A percentile compares a stretch with the other conserved stretches of the same genome.
These are phyloP conservation scores for Cyanodermella asteris DNA, from an alignment of 2,329 filamentous ascomycete genomes.

Conservation along the genomic window DNA sequence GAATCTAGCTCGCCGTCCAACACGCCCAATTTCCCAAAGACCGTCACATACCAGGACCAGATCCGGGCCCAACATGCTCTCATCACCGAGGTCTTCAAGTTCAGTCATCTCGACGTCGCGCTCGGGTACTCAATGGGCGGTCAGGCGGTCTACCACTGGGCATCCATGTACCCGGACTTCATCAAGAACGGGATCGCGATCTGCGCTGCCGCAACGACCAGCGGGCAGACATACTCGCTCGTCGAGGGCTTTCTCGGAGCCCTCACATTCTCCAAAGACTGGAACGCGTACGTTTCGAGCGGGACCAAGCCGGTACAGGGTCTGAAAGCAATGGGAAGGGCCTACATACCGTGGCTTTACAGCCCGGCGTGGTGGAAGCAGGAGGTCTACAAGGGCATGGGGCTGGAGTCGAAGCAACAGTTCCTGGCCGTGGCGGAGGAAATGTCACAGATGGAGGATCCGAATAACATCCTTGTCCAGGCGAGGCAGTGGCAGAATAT, in stretches of 20 bases:
- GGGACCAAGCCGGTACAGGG: conserved; percentile 15
- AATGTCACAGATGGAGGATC: conserved; percentile 19
- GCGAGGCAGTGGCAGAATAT: conserved; percentile 24
- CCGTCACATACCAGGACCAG: conserved; percentile 21
- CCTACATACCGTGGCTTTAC: conserved; percentile 26
- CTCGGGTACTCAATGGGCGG: conserved; percentile 30
- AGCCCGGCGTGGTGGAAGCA: conserved; percentile 25
- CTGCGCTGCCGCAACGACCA: conserved; percentile 24
- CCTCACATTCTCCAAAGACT: conserved; percentile 20
- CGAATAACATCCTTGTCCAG: conserved; percentile 21
- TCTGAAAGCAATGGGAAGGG: conserved; percentile 22
- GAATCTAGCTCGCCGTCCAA: conserved; percentile 28
- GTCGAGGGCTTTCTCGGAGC: conserved; percentile 25
- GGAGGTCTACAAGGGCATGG: conserved; percentile 17
- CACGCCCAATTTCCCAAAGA: conserved; percentile 16
- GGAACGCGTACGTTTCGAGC: conserved; percentile 13
- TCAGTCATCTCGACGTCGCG: conserved; percentile 18
- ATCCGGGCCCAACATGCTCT: conserved; percentile 21
- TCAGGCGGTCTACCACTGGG: conserved; percentile 27
- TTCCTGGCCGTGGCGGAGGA: conserved; percentile 12
- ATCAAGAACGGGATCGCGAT: conserved; percentile 20
- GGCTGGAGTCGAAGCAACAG: conserved; percentile 18
- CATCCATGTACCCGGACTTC: conserved; percentile 21
- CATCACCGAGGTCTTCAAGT: conserved; percentile 15
- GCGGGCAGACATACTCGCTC: conserved; percentile 25